Evolutionary conservation across 208 protist species (phyloP), one percentile per base, ranked within the genome.

Genomic region (Crithidia mellificae): DNA sequence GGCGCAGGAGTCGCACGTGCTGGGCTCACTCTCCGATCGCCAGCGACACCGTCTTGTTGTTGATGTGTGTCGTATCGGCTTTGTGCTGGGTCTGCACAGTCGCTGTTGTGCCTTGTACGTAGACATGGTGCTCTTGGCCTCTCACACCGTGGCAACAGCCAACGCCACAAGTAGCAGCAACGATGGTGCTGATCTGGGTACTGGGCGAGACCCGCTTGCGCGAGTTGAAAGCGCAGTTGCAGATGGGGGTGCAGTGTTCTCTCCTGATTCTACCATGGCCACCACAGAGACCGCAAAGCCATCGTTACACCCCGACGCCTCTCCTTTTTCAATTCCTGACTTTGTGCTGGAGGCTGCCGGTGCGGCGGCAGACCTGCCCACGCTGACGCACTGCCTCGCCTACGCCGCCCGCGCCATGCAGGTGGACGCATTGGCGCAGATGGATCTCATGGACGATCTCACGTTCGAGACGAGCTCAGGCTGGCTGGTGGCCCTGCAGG

Each of bases 331-430:
- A 14, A 57, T 72, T 15, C 68, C 68, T 4, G 74, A 74, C 49
- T 63, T 80, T 15, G 61, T 74, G 22, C 46, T 80, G 17, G 74
- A 70, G 34, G 74, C 74, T 6, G 74, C 74, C 0, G 74, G 68
- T 15, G 51, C 52, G 47, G 32, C 68, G 29, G 65, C 29, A 20
- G 74, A 80, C 30, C 25, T 80, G 41, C 11, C 43, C 17, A 68
- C 68, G 36, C 58, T 80, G 32, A 22, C 52, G 8, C 55, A 44
- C 22, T 80, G 67, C 38, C 39, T 63, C 17, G 24, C 22, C 39
- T 62, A 36, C 20, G 63, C 47, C 0, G 49, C 50, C 8, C 22
- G 32, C 17, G 27, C 12, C 19, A 51, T 49, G 57, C 14, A 49
- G 27, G 17, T 39, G 17, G 47, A 56, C 24, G 30, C 34, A 14